A percentile compares a stretch with the other conserved stretches of the same genome.
Evolutionary conservation across 1,284 basidiomycete species (phyloP).

Genomic region (Rhodotorula sp.): DNA sequence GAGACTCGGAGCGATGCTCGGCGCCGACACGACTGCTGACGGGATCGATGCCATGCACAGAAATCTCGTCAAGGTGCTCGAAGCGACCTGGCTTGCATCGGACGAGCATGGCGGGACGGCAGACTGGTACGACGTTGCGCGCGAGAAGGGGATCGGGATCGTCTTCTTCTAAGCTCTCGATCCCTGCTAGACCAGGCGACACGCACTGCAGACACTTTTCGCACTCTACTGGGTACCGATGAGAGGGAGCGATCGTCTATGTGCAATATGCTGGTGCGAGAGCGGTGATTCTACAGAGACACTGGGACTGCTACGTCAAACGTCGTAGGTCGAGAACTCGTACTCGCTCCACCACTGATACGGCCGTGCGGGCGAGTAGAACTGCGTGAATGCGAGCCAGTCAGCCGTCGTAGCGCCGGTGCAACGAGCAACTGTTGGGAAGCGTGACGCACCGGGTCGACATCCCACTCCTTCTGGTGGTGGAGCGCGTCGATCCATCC

Average conservation of each 20-base stretch:
- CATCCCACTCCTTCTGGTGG: constrained; percentile 54
- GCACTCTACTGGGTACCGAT: too few relatives aligned
- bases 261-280: too few relatives aligned
- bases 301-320: background rate
- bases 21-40: background rate
- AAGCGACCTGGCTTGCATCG: background rate
- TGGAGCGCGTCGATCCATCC: constrained; percentile 59
- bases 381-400: background rate
- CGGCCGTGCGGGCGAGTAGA: constrained; percentile 5
- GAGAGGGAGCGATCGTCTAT: too few relatives aligned
- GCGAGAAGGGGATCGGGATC: background rate
- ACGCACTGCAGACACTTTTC: too few relatives aligned
- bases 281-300: too few relatives aligned
- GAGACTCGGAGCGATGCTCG: too few relatives aligned
- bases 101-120: background rate
- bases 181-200: too few relatives aligned
- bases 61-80: background rate
- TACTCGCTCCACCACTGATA: constrained; percentile 33
- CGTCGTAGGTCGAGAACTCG: constrained; percentile 4
- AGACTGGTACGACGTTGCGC: background rate
- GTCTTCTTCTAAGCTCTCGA: background rate
- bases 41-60: background rate
- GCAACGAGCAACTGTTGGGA: background rate
- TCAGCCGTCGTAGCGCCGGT: too few relatives aligned
- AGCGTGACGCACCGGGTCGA: constrained; percentile 54